These are phyloP conservation scores for Saccharomycopsis amapae DNA, from an alignment of 805 yeast species.

Conservation along the genomic window DNA sequence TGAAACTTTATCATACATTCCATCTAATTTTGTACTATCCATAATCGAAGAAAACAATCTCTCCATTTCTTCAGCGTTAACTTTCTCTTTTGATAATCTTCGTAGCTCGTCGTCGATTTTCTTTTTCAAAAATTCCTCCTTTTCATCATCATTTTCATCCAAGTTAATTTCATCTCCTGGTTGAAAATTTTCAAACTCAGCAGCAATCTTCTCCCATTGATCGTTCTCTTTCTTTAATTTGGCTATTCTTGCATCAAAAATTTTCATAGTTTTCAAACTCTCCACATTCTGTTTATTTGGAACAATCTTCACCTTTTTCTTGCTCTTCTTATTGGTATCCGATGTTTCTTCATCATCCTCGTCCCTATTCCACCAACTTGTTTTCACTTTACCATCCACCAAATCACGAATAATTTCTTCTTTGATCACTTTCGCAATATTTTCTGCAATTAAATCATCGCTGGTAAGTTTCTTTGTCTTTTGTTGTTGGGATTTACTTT, in stretches of 20 bases:
- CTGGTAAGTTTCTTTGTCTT: slow-evolving; percentile 16
- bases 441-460: slow-evolving; percentile 35
- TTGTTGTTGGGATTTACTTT: slow-evolving; percentile 25
- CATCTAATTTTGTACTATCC: no score
- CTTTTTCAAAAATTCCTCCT: no score
- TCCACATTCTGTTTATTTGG: slow-evolving; percentile 57
- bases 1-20: neutral
- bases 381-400: slow-evolving; percentile 48
- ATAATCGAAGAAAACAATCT: no score
- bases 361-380: slow-evolving; percentile 59
- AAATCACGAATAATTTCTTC: slow-evolving; percentile 56
- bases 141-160: no score
- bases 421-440: slow-evolving; percentile 55
- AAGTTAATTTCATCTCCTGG: neutral
- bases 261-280: slow-evolving; percentile 41
- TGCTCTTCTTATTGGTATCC: slow-evolving; percentile 20
- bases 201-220: no score
- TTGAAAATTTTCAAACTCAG: neutral
- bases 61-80: neutral
- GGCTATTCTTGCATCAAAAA: slow-evolving; percentile 38
- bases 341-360: slow-evolving; percentile 27
- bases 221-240: slow-evolving; percentile 40
- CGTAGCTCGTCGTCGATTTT: no score
- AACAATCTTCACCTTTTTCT: slow-evolving; percentile 28
- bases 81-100: no score